Base-by-base conservation (phyloP, 495 filamentous ascomycete species). In the Tuber umbilicatum region DNA sequence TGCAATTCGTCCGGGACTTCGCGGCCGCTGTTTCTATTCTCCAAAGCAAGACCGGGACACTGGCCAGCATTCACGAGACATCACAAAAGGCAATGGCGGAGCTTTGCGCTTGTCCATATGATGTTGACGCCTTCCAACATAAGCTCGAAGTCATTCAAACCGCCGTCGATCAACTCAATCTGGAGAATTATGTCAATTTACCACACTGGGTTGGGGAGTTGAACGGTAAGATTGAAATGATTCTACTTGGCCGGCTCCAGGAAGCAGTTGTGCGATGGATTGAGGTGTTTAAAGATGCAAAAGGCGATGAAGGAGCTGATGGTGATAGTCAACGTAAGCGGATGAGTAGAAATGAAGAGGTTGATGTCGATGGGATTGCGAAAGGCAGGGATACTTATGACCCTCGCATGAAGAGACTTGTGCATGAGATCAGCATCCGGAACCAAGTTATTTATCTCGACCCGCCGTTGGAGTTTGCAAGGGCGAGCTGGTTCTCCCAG, bases 361-460 rank as follows among this genome's bases (percentile, higher is more conserved):
- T 87, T 37, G 83, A 85, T 21, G 84, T 84, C 14, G 79, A 83
- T 64, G 71, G 69, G 12, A 47, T 70, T 72, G 41, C 55, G 19
- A 79, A 80, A n/a, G 79, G 72, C 43, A 84, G 85, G 81, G 72
- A 80, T 21, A 78, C 82, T 23, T 85, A 86, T 74, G 84, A 85
- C 19, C 91, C 91, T 0, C 86, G 86, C 38, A 86, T 91, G 75
- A 90, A 89, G 77, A 89, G 86, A 41, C 87, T 97, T 60, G 85
- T 93, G 42, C 94, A 97, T 80, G 95, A 98, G 81, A 90, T 99
- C 41, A 92, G 92, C 6, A 98, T 98, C 90, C 91, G 91, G 41
- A 97, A 98, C 78, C 96, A 98, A 83, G 89, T 97, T 79, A 95
- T 99, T 70, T 96, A 94, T 78, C 88, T 99, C 39, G 94, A 97